phyloP scores from a whole-genome alignment of 345 rosid species.

The Limnanthes douglasii region DNA sequence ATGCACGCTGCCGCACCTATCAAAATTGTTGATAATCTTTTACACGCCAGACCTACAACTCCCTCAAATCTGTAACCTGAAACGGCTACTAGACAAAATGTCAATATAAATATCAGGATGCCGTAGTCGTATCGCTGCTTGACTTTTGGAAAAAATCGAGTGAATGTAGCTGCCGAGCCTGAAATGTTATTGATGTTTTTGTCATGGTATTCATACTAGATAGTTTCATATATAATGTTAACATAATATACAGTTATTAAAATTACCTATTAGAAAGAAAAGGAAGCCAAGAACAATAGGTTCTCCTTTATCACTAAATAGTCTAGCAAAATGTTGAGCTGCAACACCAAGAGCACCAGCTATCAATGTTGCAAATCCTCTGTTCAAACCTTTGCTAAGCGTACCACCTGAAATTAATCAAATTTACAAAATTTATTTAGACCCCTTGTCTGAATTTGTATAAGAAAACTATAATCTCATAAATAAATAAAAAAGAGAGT shows the following conservation, averaged over 20 bases:
- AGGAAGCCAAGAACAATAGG: slow-evolving; percentile 50
- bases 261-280: slow-evolving; percentile 53
- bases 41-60: slow-evolving; percentile 25
- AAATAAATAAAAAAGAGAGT: too few species aligned
- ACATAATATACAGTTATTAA: too few species aligned
- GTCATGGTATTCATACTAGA: too few species aligned
- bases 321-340: slow-evolving; percentile 38
- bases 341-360: slow-evolving; percentile 58
- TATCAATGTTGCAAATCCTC: slow-evolving; percentile 51
- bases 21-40: slow-evolving; percentile 44
- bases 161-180: slow-evolving; percentile 52
- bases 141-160: slow-evolving; percentile 51
- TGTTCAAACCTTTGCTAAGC: slow-evolving; percentile 43
- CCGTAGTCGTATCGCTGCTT: slow-evolving; percentile 90
- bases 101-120: slow-evolving; percentile 53
- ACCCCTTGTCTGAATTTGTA: too few species aligned
- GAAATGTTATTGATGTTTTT: too few species aligned
- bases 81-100: slow-evolving; percentile 57
- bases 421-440: too few species aligned
- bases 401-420: slow-evolving; percentile 38
- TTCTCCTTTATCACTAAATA: slow-evolving; percentile 40
- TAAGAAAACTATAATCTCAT: neutral
- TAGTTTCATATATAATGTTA: too few species aligned
- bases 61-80: slow-evolving; percentile 48
- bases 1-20: slow-evolving; percentile 45